These are phyloP conservation scores for Podospora sp. DNA, from an alignment of 495 filamentous ascomycete species.

Conservation along the genomic window DNA sequence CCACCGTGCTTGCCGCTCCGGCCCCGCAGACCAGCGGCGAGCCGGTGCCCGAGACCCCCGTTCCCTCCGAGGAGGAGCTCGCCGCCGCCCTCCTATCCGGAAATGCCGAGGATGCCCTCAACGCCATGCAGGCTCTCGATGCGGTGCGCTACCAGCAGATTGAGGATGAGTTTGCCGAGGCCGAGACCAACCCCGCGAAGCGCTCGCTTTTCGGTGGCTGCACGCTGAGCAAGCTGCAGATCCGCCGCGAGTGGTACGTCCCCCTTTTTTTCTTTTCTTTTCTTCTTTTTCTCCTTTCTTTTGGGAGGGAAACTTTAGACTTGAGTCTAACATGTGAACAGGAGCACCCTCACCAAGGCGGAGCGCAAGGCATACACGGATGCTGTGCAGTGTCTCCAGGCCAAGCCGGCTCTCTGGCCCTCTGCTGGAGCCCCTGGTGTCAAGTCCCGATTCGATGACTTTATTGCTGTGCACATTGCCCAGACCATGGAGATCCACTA, in stretches of 20 bases:
- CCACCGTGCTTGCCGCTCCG: constrained; percentile 12
- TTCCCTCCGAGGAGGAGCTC: background rate
- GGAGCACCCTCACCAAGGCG: constrained; percentile 44
- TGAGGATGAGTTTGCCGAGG: constrained; percentile 2
- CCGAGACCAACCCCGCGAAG: background rate
- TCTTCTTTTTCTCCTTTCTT: no score
- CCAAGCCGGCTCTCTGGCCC: constrained; percentile 42
- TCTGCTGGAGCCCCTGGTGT: constrained; percentile 41
- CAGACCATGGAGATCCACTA: constrained; percentile 65
- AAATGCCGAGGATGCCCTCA: constrained; percentile 3
- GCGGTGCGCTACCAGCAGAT: constrained; percentile 1
- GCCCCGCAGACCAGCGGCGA: constrained; percentile 5
- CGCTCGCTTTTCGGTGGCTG: constrained; percentile 4
- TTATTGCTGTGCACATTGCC: constrained; percentile 66
- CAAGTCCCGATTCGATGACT: constrained; percentile 63
- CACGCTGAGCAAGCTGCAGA: constrained; percentile 17
- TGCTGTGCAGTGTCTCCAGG: constrained; percentile 64
- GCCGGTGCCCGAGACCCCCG: background rate
- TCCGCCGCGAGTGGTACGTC: constrained; percentile 17
- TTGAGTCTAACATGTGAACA: background rate
- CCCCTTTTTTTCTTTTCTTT: no score
- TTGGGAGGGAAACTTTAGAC: no score
- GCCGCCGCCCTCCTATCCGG: background rate
- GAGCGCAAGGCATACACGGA: constrained; percentile 61
- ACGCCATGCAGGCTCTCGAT: constrained; percentile 9